A percentile compares a stretch with the other conserved stretches of the same genome.
Conservation (phyloP, 1,284 basidiomycete species). For the Microbotryum saponariae region DNA sequence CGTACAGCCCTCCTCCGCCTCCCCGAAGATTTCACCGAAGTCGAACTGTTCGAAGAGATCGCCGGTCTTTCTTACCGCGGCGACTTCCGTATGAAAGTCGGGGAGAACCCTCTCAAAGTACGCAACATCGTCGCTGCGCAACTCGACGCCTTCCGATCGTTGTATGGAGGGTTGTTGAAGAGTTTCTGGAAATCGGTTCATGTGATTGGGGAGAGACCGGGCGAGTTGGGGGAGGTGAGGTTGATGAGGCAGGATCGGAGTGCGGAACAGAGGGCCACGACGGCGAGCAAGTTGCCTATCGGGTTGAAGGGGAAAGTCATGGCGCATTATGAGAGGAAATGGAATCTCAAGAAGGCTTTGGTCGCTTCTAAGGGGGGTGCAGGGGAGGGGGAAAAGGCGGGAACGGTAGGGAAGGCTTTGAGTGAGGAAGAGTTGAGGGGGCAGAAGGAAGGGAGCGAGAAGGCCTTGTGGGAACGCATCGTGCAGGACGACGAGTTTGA, state of each 20-base stretch:
- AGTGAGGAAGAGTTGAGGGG: constrained; percentile 38
- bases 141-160: constrained; percentile 69
- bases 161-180: constrained; percentile 64
- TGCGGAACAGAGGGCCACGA: constrained; percentile 58
- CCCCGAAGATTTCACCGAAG: constrained; percentile 60
- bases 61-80: constrained; percentile 80
- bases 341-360: constrained; percentile 28
- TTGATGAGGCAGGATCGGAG: constrained; percentile 56
- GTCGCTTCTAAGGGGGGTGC: neutral
- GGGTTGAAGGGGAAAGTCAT: constrained; percentile 56
- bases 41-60: constrained; percentile 74
- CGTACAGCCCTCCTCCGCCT: constrained; percentile 65
- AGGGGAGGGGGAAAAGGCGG: constrained; percentile 33
- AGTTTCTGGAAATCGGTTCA: constrained; percentile 32
- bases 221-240: constrained; percentile 10
- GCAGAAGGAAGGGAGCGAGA: constrained; percentile 50
- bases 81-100: constrained; percentile 83
- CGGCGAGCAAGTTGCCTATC: constrained; percentile 66
- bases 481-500: constrained; percentile 58
- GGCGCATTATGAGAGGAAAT: constrained; percentile 45
- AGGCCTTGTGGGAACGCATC: constrained; percentile 64
- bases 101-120: constrained; percentile 92
- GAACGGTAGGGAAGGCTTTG: constrained; percentile 36
- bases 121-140: constrained; percentile 81
- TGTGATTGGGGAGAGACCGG: constrained; percentile 25